Conservation (phyloP, 208 protist species). For the Wallacemonas sp. region DNA sequence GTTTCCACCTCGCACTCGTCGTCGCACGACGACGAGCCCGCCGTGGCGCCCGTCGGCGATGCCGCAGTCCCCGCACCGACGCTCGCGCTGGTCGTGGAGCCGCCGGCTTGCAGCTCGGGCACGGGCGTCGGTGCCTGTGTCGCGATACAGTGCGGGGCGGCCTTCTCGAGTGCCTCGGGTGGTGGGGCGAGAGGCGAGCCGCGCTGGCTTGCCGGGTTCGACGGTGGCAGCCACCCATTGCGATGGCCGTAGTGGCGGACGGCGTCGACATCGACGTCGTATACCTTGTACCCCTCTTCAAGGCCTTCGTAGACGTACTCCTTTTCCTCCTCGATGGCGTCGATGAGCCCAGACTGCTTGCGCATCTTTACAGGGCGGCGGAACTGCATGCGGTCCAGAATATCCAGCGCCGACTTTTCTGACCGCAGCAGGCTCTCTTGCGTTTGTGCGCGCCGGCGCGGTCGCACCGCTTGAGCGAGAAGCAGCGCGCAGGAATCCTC, state of each 20-base stretch:
- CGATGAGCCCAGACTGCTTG: slow-evolving; percentile 31
- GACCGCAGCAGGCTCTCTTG: not conserved
- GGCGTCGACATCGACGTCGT: slow-evolving; percentile 33
- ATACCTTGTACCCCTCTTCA: slow-evolving; percentile 46
- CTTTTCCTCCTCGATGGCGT: slow-evolving; percentile 54
- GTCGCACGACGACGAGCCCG: not conserved
- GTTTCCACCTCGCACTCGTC: slow-evolving; percentile 4
- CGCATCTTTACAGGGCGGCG: slow-evolving; percentile 21
- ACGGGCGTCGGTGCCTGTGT: not conserved
- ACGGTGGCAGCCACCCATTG: slow-evolving; percentile 4
- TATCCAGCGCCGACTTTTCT: slow-evolving; percentile 2
- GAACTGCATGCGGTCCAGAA: slow-evolving; percentile 37
- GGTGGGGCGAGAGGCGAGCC: not conserved
- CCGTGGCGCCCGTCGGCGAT: not conserved
- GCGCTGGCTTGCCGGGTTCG: not conserved
- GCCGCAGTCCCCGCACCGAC: no score
- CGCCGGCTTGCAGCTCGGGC: no score
- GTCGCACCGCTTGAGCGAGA: slow-evolving; percentile 2
- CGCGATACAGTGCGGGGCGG: no score
- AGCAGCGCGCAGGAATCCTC: slow-evolving; percentile 40
- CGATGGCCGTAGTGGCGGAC: slow-evolving; percentile 17
- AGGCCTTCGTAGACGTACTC: slow-evolving; percentile 47
- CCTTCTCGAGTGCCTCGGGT: no score
- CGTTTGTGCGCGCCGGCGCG: not conserved
- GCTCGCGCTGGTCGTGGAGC: no score